These are phyloP conservation scores for Pyrenophora teres DNA, from an alignment of 2,329 filamentous ascomycete species.

Conservation along the genomic window DNA sequence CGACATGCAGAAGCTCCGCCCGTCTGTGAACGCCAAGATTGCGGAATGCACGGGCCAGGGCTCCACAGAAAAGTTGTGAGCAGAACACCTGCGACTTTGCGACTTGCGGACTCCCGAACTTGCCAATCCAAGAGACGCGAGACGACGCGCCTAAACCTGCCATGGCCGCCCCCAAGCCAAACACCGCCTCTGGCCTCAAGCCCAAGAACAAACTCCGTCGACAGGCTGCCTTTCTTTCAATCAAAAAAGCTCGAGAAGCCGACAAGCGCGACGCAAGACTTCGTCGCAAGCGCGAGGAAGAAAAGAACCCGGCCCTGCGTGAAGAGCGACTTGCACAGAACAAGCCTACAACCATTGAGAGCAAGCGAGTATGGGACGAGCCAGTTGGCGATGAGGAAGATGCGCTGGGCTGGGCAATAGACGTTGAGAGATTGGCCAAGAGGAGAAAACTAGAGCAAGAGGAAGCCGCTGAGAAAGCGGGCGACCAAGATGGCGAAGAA, in stretches of 20 bases:
- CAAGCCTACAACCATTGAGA: constrained; percentile 60
- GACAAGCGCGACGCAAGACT: constrained; percentile 77
- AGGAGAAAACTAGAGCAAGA: constrained; percentile 50
- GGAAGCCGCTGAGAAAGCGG: constrained; percentile 30
- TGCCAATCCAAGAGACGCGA: constrained; percentile 10
- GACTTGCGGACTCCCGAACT: not conserved
- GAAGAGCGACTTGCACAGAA: constrained; percentile 76
- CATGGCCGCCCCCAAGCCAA: constrained; percentile 58
- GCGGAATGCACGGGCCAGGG: constrained; percentile 10
- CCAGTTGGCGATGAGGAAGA: constrained; percentile 50
- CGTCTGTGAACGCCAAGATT: constrained; percentile 13
- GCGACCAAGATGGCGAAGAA: constrained; percentile 11
- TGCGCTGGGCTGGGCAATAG: constrained; percentile 51
- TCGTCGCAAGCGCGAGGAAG: constrained; percentile 80
- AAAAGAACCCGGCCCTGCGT: constrained; percentile 76
- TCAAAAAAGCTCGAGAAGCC: constrained; percentile 77
- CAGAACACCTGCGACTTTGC: not conserved
- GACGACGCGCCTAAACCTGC: not conserved
- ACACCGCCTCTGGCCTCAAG: constrained; percentile 57
- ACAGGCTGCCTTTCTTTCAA: constrained; percentile 75
- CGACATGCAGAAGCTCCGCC: constrained; percentile 1
- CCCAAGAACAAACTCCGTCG: constrained; percentile 79
- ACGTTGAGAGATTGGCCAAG: constrained; percentile 53
- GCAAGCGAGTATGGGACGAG: constrained; percentile 77
- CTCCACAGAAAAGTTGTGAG: constrained; percentile 23